phyloP scores from a whole-genome alignment of 495 filamentous ascomycete species.

The Mytilinidion resinicola region DNA sequence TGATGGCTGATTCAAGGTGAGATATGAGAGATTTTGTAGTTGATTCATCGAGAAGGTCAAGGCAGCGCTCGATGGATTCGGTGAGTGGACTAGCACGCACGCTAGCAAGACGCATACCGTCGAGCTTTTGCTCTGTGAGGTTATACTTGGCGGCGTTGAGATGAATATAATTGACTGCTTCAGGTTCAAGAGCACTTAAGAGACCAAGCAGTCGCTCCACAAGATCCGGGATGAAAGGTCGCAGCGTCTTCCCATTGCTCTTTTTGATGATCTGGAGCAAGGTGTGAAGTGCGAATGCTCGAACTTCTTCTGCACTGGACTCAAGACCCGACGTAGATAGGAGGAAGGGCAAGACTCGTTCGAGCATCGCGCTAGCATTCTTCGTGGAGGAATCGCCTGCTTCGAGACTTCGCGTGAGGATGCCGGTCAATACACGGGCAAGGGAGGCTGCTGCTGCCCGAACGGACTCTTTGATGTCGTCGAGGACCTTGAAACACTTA shows the following conservation, averaged over 20 bases:
- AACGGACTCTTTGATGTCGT: slow-evolving; percentile 92
- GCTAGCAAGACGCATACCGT: slow-evolving; percentile 70
- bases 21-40: slow-evolving; percentile 69
- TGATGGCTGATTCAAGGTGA: slow-evolving; percentile 68
- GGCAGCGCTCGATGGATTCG: slow-evolving; percentile 84
- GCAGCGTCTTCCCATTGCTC: slow-evolving; percentile 59
- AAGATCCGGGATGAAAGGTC: slow-evolving; percentile 73
- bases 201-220: slow-evolving; percentile 73
- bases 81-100: slow-evolving; percentile 84
- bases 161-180: slow-evolving; percentile 85
- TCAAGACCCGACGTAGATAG: slow-evolving; percentile 85
- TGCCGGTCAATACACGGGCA: slow-evolving; percentile 72
- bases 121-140: slow-evolving; percentile 73
- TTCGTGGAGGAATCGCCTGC: slow-evolving; percentile 64
- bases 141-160: slow-evolving; percentile 83
- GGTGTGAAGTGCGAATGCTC: slow-evolving; percentile 56
- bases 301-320: slow-evolving; percentile 78
- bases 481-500: slow-evolving; percentile 74
- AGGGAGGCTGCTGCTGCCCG: slow-evolving; percentile 72
- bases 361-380: slow-evolving; percentile 66
- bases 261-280: slow-evolving; percentile 85
- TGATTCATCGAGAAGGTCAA: slow-evolving; percentile 73
- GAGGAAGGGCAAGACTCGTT: slow-evolving; percentile 80
- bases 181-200: slow-evolving; percentile 78
- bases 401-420: slow-evolving; percentile 79